These are phyloP conservation scores for Sporothrix euskadiensis DNA, from an alignment of 2,329 filamentous ascomycete genomes.

Conservation along the genomic window DNA sequence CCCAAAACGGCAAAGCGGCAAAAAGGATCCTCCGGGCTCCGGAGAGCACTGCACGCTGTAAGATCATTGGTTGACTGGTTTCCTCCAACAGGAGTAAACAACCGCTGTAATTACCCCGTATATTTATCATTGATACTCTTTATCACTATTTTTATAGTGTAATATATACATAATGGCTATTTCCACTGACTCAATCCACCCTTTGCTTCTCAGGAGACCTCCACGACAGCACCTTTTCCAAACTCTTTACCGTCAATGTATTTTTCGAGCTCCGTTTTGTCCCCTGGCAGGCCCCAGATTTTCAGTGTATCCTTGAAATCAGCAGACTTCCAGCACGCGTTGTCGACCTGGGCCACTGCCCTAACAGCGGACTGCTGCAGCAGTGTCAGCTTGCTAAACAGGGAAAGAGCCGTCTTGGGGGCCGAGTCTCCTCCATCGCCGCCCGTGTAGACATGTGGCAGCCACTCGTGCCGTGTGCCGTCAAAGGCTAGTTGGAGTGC, in stretches of 20 bases:
- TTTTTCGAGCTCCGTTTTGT: not conserved
- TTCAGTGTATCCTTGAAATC: not conserved
- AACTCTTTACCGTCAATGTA: not conserved
- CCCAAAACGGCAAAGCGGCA: conserved; percentile 16
- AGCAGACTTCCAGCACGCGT: not conserved
- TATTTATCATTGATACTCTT: not conserved
- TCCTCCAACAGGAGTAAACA: not conserved
- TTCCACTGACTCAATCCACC: not conserved
- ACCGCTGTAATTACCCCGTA: not conserved
- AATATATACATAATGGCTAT: too few species aligned
- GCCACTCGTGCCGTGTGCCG: not conserved
- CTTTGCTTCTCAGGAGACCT: not conserved
- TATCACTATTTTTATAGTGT: too few species aligned
- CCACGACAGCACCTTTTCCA: not conserved
- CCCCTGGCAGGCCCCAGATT: not conserved
- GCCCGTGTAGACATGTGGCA: not conserved
- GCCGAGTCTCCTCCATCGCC: not conserved
- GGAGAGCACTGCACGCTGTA: not conserved
- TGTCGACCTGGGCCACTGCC: not conserved
- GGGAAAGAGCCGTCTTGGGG: not conserved
- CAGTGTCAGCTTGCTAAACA: not conserved
- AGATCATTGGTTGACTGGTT: not conserved
- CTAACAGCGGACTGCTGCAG: not conserved
- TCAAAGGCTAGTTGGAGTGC: not conserved
- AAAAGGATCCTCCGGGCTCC: conserved; percentile 21